Percentiles rank a stretch among this genome's conserved stretches.
Conservation (phyloP, 495 filamentous ascomycete species). For the Penicillium argentinense region DNA sequence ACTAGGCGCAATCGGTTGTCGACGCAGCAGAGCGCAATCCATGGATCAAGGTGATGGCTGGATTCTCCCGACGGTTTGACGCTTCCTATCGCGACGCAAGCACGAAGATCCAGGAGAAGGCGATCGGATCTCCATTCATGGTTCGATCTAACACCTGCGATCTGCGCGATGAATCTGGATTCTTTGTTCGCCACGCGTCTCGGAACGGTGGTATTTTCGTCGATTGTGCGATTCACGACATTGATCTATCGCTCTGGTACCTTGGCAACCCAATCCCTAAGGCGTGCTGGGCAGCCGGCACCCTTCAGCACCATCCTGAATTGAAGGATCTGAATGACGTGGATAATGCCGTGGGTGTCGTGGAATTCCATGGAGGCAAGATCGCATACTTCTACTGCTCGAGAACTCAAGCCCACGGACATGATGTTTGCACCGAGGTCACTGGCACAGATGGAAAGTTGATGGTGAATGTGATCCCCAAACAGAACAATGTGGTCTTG, state of each 20-base stretch:
- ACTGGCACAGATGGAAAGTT: conserved; percentile 63
- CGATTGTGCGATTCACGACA: conserved; percentile 58
- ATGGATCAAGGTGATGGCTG: conserved; percentile 59
- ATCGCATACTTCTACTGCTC: conserved; percentile 61
- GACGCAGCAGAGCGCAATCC: conserved; percentile 20
- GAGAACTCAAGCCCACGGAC: conserved; percentile 64
- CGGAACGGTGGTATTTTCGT: conserved; percentile 62
- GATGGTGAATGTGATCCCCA: conserved; percentile 53
- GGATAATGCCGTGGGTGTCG: conserved; percentile 63
- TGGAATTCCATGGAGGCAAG: conserved; percentile 61
- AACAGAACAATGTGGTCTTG: conserved; percentile 48
- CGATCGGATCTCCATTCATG: conserved; percentile 51
- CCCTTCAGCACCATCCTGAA: conserved; percentile 59
- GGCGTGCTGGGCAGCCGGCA: conserved; percentile 52
- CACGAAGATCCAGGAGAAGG: conserved; percentile 43
- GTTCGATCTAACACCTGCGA: conserved; percentile 60
- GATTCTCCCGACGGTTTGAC: conserved; percentile 60
- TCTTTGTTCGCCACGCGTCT: conserved; percentile 57
- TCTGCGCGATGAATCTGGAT: conserved; percentile 52
- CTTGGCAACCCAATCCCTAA: conserved; percentile 51
- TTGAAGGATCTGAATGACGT: conserved; percentile 56
- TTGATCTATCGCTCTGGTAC: conserved; percentile 59
- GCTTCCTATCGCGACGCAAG: conserved; percentile 54
- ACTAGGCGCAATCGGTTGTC: conserved; percentile 9
- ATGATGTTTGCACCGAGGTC: conserved; percentile 64